Conservation (phyloP, 768 basidiomycete species). For the Auricularia sp. region DNA sequence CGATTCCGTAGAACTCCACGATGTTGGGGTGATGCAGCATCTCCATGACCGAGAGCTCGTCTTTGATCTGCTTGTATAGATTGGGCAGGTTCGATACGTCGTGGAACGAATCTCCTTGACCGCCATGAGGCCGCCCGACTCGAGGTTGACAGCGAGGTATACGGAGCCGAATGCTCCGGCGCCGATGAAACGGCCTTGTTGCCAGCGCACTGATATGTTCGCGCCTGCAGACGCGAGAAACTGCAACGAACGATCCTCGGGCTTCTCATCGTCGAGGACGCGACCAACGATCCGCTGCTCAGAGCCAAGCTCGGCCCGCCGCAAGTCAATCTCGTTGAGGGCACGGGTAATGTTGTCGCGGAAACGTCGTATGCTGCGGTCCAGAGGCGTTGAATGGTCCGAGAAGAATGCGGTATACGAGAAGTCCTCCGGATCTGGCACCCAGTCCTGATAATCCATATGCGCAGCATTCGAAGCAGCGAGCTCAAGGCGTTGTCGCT, state of each 20-base stretch:
- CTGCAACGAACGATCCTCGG: slow-evolving; percentile 87
- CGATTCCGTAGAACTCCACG: slow-evolving; percentile 97
- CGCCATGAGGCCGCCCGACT: slow-evolving; percentile 93
- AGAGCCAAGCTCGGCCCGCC: slow-evolving; percentile 47
- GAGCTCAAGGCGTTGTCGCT: slow-evolving; percentile 40
- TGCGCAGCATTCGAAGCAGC: slow-evolving; percentile 28
- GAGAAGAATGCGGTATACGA: background rate
- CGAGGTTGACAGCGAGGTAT: slow-evolving; percentile 95
- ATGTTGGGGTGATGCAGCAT: slow-evolving; percentile 96
- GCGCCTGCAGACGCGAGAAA: slow-evolving; percentile 94
- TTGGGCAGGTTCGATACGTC: slow-evolving; percentile 82
- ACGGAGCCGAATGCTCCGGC: slow-evolving; percentile 99
- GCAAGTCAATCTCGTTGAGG: slow-evolving; percentile 54
- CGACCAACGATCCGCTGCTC: slow-evolving; percentile 78
- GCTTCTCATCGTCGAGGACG: slow-evolving; percentile 86
- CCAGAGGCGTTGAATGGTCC: slow-evolving; percentile 18
- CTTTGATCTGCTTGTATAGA: slow-evolving; percentile 85
- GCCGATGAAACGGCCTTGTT: slow-evolving; percentile 96
- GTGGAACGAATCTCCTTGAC: slow-evolving; percentile 97
- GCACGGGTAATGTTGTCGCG: slow-evolving; percentile 63
- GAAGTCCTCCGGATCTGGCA: slow-evolving; percentile 10
- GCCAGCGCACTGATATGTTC: slow-evolving; percentile 94
- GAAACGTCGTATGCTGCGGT: slow-evolving; percentile 58
- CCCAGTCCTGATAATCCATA: slow-evolving; percentile 17
- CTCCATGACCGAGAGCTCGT: slow-evolving; percentile 96